phyloP scores from a whole-genome alignment of 768 basidiomycete species.

The Pisolithus marmoratus region DNA sequence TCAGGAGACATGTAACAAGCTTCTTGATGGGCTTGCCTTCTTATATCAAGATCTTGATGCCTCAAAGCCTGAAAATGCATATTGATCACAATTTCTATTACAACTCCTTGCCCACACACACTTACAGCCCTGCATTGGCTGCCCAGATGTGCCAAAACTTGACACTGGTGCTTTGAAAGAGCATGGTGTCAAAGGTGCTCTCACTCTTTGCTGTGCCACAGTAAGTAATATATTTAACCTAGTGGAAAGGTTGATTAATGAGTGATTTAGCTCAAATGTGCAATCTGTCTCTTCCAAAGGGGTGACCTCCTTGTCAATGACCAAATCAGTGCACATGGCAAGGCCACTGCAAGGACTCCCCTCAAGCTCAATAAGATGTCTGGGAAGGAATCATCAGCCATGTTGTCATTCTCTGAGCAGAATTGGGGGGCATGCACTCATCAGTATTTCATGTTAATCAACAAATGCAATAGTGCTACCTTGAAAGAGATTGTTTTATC shows the following conservation, averaged over 20 bases:
- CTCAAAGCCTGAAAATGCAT: not conserved
- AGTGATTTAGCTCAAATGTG: not conserved
- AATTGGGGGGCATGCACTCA: not conserved
- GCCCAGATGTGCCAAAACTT: no score
- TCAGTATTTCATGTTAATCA: not conserved
- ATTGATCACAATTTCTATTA: not conserved
- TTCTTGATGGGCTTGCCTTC: not conserved
- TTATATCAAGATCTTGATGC: constrained; percentile 1
- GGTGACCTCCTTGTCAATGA: not conserved
- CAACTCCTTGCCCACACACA: not conserved
- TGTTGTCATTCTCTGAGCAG: not conserved
- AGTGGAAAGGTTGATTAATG: not conserved
- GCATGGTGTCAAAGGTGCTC: not conserved
- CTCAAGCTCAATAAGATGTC: not conserved
- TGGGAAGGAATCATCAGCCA: not conserved
- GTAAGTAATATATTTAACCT: not conserved
- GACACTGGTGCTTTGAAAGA: no score
- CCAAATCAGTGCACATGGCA: not conserved
- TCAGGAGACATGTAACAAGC: not conserved
- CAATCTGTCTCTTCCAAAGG: not conserved
- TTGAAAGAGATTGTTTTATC: not conserved
- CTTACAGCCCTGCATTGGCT: no score
- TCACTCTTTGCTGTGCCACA: not conserved
- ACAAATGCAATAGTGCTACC: not conserved
- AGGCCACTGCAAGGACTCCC: not conserved